Base-by-base conservation (phyloP, 768 basidiomycete genomes). In the Boletellus ananas region DNA sequence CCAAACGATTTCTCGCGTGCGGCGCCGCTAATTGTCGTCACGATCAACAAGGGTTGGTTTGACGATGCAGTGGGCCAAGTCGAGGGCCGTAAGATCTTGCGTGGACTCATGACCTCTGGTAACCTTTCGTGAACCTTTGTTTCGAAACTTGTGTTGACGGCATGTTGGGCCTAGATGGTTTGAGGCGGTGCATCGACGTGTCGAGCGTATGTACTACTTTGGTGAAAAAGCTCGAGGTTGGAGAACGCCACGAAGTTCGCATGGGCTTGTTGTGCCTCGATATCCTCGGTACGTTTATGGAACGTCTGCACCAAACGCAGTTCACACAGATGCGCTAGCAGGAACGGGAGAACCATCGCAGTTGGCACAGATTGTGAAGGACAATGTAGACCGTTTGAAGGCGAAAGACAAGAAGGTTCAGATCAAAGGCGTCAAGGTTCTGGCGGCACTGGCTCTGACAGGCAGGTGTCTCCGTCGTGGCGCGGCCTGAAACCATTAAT, bases 201-300 rank as follows among this genome's bases (percentile, higher is more conserved):
- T 54, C 52, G 27, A 21, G 52, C 10, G 56, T 64, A 16, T 56
- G 54, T 0, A 14, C 54, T 27, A 49, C 64, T 17, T 27, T 63
- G 12, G 33, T 41, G 2, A 14, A 3, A 17, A 63, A 63, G 39
- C 35, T 64, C 10, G 46, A 33, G 4, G 51, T 33, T 25, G 59
- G 56, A 0, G 31, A 47, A 14, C 9, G 45, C 6, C 51, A 52
- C 8, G 62, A 58, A 27, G 50, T 50, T 5, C 52, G 52, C n/a
- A 64, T 55, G 7, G 53, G 59, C 34, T 34, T 61, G 21, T 51
- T 63, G 6, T 55, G 46, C 12, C 47, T 62, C 50, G 57, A 62
- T 11, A 62, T 62, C 23, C 59, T 54, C 34, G 45, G 63, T 65
- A 33, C 11, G 55, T 42, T 12, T 21, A 21, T 3, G 29, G 29